phyloP scores from a whole-genome alignment of 257 asterid species.

The Eucommia ulmoides region DNA sequence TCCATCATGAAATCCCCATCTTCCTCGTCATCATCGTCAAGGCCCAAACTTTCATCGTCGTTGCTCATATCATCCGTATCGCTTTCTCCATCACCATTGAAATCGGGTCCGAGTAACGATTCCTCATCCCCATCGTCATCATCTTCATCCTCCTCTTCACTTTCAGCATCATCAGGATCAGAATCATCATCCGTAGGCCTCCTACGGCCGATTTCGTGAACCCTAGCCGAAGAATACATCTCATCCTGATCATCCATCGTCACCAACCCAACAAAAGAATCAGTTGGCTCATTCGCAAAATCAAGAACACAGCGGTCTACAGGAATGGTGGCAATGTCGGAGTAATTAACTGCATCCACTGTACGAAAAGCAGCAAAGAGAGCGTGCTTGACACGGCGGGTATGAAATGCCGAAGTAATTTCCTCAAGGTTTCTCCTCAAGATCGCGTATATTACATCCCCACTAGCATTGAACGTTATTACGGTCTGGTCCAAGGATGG shows the following conservation, averaged over 20 bases:
- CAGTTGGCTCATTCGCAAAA: conserved; percentile 86
- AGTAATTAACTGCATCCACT: conserved; percentile 80
- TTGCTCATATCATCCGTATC: conserved; percentile 73
- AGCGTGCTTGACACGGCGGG: conserved; percentile 84
- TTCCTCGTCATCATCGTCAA: conserved; percentile 76
- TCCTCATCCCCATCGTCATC: conserved; percentile 67
- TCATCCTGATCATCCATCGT: conserved; percentile 94
- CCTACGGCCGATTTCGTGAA: conserved; percentile 85
- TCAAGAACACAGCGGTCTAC: conserved; percentile 94
- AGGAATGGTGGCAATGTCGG: conserved; percentile 84
- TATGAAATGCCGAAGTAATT: conserved; percentile 62
- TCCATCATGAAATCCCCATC: conserved; percentile 69
- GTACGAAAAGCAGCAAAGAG: conserved; percentile 95
- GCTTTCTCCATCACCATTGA: conserved; percentile 56
- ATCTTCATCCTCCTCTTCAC: conserved; percentile 72
- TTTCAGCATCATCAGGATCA: conserved; percentile 95
- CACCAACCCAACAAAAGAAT: conserved; percentile 84
- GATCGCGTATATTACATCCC: conserved; percentile 86
- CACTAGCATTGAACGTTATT: conserved; percentile 78
- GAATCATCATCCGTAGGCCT: conserved; percentile 92
- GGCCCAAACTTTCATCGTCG: conserved; percentile 42
- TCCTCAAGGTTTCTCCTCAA: conserved; percentile 93
- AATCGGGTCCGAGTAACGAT: conserved; percentile 40
- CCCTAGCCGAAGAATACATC: conserved; percentile 91
- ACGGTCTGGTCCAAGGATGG: conserved; percentile 83